These are phyloP conservation scores for Backusella macrospora DNA, from an alignment of 192 early-diverging fungal species.

Conservation along the genomic window DNA sequence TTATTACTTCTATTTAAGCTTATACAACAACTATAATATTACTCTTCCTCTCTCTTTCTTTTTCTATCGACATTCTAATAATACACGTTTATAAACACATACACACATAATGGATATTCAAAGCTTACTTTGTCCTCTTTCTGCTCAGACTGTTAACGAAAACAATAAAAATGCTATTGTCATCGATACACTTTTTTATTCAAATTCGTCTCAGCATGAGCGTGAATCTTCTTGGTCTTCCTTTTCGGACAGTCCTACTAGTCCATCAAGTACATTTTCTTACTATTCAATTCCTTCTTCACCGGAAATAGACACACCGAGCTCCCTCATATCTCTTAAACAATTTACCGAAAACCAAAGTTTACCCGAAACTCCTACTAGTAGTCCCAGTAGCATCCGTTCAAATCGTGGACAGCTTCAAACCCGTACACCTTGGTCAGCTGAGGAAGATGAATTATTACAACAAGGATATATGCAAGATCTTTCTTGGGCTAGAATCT, in stretches of 20 bases:
- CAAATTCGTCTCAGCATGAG: not conserved
- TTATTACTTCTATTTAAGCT: conserved; percentile 6
- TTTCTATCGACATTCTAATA: not conserved
- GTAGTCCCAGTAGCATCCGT: not conserved
- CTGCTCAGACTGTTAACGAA: not conserved
- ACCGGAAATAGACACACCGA: not conserved
- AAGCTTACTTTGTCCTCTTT: conserved; percentile 8
- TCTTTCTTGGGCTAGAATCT: conserved; percentile 34
- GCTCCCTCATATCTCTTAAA: not conserved
- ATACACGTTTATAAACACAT: not conserved
- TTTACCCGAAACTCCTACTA: not conserved
- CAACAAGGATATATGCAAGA: conserved; percentile 33
- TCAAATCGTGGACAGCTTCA: not conserved
- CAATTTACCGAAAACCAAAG: not conserved
- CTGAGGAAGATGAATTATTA: conserved; percentile 28
- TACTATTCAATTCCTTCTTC: conserved; percentile 2
- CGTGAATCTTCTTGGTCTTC: conserved; percentile 14
- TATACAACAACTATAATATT: not conserved
- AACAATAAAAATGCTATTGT: not conserved
- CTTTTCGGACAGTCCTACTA: conserved; percentile 14
- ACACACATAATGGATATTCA: conserved; percentile 22
- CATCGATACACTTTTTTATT: not conserved
- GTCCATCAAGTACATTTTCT: not conserved
- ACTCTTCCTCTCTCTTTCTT: not conserved
- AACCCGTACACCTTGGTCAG: conserved; percentile 30